Conservation (phyloP, 352 stramenopile species). For the Stramenopiles sp. region DNA sequence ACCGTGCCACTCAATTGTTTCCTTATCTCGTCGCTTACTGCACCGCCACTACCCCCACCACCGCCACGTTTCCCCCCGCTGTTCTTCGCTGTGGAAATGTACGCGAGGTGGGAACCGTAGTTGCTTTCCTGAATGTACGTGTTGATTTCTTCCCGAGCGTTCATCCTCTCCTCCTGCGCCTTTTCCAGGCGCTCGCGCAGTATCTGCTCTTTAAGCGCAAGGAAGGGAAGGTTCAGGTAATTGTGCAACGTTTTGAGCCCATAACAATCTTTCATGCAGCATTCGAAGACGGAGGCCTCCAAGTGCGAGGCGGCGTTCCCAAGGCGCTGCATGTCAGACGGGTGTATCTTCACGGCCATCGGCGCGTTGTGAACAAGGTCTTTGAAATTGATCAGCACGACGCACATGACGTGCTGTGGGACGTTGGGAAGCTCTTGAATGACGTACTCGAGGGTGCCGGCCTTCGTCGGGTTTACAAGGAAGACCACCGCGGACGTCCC, state of each 20-base stretch:
- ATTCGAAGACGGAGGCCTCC: slow-evolving; percentile 56
- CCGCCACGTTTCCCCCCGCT: background rate
- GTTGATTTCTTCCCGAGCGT: background rate
- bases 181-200: background rate
- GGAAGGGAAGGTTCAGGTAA: slow-evolving; percentile 55
- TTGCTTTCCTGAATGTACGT: slow-evolving; percentile 4
- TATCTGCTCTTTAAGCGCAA: slow-evolving; percentile 38
- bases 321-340: slow-evolving; percentile 50
- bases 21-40: background rate
- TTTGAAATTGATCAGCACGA: slow-evolving; percentile 54
- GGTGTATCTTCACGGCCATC: slow-evolving; percentile 49
- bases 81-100: background rate
- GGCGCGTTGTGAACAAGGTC: slow-evolving; percentile 28
- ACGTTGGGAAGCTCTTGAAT: slow-evolving; percentile 41
- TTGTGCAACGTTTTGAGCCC: slow-evolving; percentile 52
- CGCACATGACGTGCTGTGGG: slow-evolving; percentile 44
- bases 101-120: background rate
- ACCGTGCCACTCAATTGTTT: background rate
- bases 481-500: slow-evolving; percentile 63
- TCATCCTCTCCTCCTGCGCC: background rate
- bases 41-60: background rate
- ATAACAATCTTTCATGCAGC: slow-evolving; percentile 52
- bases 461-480: slow-evolving; percentile 53
- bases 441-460: slow-evolving; percentile 54
- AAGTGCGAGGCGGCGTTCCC: slow-evolving; percentile 25